Evolutionary conservation across 441 rosid species (phyloP).

Genomic region (Cnidoscolus chayamansa): DNA sequence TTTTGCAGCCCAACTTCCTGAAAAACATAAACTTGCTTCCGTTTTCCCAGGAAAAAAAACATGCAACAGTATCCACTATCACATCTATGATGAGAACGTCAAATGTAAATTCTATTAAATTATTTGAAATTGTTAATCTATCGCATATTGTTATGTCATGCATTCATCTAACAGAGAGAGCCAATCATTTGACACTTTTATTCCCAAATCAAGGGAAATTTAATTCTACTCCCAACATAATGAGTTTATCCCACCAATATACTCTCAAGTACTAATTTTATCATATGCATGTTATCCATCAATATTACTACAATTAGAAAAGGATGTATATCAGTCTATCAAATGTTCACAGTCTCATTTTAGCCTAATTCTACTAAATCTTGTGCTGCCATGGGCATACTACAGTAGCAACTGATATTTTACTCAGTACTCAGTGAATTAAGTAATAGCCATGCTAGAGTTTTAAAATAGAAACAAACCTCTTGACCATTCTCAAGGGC

Average conservation of each 20-base stretch:
- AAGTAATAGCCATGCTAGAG: constrained; percentile 12
- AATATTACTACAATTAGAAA: constrained; percentile 7
- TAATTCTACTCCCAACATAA: neutral
- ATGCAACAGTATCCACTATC: neutral
- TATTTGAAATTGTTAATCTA: neutral
- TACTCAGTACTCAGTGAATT: neutral
- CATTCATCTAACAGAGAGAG: constrained; percentile 5
- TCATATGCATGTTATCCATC: neutral
- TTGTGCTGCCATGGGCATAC: constrained; percentile 2
- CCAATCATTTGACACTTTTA: neutral
- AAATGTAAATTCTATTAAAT: neutral
- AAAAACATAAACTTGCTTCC: constrained; percentile 29
- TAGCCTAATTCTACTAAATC: neutral
- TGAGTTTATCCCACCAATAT: neutral
- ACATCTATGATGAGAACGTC: neutral
- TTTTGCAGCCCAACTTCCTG: constrained; percentile 51
- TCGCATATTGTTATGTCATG: neutral
- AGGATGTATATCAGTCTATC: neutral
- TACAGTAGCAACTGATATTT: constrained; percentile 2
- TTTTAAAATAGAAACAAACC: constrained; percentile 53
- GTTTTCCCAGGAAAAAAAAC: neutral
- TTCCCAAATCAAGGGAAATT: neutral
- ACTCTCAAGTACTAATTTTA: neutral
- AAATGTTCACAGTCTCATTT: constrained; percentile 3
- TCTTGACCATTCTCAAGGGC: constrained; percentile 55